phyloP scores from a whole-genome alignment of 768 basidiomycete genomes.

The Lentinus tigrinus region DNA sequence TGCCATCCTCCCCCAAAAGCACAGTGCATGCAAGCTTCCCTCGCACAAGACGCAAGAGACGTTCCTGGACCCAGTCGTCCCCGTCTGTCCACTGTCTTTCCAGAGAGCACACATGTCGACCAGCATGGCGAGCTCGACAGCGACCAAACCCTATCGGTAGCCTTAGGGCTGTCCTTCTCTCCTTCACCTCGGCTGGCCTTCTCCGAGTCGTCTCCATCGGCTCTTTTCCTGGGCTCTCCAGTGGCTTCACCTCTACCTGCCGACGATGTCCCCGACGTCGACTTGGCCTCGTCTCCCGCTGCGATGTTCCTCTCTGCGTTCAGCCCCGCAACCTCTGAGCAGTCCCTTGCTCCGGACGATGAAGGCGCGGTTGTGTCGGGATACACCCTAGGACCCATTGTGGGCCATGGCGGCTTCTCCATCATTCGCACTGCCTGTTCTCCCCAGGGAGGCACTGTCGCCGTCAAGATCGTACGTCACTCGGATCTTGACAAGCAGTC shows the following conservation, averaged over 20 bases:
- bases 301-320: constrained; percentile 74
- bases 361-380: constrained; percentile 68
- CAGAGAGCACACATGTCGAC: neutral
- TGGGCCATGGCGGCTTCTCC: constrained; percentile 83
- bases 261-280: constrained; percentile 6
- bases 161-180: constrained; percentile 9
- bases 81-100: neutral
- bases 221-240: neutral
- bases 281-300: constrained; percentile 55
- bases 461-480: constrained; percentile 80
- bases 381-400: constrained; percentile 71
- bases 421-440: constrained; percentile 70
- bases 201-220: constrained; percentile 7
- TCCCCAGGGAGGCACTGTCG: constrained; percentile 61
- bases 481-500: constrained; percentile 53
- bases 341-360: constrained; percentile 46
- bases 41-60: neutral
- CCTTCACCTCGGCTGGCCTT: neutral
- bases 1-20: neutral
- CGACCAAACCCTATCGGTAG: constrained; percentile 17
- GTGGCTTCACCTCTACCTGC: constrained; percentile 2
- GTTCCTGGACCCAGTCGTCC: neutral
- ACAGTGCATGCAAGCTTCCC: constrained; percentile 9
- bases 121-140: neutral
- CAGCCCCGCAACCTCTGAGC: constrained; percentile 34